Base-by-base conservation (phyloP, 2,329 filamentous ascomycete species). In the Aspergillus bombycis region DNA sequence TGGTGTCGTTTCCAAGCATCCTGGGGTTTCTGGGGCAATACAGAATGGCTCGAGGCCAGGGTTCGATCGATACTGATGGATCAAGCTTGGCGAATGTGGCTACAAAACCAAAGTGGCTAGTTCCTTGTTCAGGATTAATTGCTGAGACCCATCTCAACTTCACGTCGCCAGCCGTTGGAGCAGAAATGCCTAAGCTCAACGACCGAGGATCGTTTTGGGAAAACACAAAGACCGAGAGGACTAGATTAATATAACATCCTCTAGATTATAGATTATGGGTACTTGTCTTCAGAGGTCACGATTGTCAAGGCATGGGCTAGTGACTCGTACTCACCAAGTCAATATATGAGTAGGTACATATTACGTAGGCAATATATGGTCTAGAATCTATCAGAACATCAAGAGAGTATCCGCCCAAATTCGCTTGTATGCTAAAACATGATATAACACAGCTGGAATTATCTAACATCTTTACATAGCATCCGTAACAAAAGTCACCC, bases 1-100 rank as follows among this genome's bases (percentile, higher is more conserved):
- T 91, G 89, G 89, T 82, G 88, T 63, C 73, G 85, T 7, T 88
- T 88, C 59, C 85, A 87, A 72, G 85, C 85, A 0, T 86, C 84
- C 0, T 88, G 85, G 85, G 85, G 85, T 0, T 87, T 87, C 63
- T 88, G 85, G 85, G 85, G 85, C 0, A 87, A 88, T 43, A 86
- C 83, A 0, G 79, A 83, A 45, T 88, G 85, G 85, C 79, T 88
- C 0, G 82, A 86, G 68, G 84, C 83, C 0, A 79, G 85, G 57
- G 85, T 84, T 0, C 77, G 84, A 46, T 79, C 72, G 2, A 86
- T 87, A 52, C 52, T 86, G 36, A 70, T 68, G 1, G 81, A 86
- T 38, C 58, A 71, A 10, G 67, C 56, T 0, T 87, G 85, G 84
- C 76, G 68, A 53, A 64, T 74, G 0, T 86, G 84, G 84, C 62